Percentiles rank a stretch among this genome's conserved stretches.
These are phyloP conservation scores for Neofusicoccum cordaticola DNA, from an alignment of 2,329 filamentous ascomycete species.

Conservation along the genomic window DNA sequence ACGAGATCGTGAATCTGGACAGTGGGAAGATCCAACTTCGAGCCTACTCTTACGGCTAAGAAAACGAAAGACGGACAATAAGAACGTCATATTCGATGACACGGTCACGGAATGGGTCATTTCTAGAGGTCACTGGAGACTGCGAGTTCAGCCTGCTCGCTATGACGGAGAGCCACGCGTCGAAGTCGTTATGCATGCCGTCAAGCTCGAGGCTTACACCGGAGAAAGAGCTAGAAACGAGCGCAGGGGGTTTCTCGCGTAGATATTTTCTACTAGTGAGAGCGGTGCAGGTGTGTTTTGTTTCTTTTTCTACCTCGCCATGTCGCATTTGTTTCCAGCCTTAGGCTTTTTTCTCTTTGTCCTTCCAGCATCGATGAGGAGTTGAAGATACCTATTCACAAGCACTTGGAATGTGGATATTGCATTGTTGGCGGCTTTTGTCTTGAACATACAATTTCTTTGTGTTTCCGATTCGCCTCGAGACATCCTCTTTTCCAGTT, in stretches of 20 bases:
- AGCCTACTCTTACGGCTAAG: background rate
- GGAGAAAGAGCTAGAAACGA: conserved; percentile 66
- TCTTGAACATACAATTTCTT: too few relatives aligned
- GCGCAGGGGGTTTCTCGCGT: conserved; percentile 59
- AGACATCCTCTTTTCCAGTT: too few relatives aligned
- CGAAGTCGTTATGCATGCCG: conserved; percentile 71
- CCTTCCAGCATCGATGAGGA: too few relatives aligned
- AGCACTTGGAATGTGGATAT: too few relatives aligned
- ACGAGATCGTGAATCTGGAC: conserved; percentile 36
- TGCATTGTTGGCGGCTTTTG: too few relatives aligned
- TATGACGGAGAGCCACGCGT: conserved; percentile 50
- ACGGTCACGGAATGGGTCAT: conserved; percentile 34
- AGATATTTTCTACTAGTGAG: background rate
- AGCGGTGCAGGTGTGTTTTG: too few relatives aligned
- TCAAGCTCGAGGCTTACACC: conserved; percentile 71
- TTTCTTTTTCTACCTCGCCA: too few relatives aligned
- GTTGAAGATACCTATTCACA: too few relatives aligned
- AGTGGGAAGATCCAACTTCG: conserved; percentile 25
- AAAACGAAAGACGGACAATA: conserved; percentile 13
- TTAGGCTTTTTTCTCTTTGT: too few relatives aligned
- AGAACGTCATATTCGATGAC: conserved; percentile 18
- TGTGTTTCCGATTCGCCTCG: too few relatives aligned
- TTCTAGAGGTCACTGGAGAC: conserved; percentile 38
- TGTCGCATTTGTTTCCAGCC: too few relatives aligned
- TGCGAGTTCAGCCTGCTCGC: conserved; percentile 55